Percentiles rank a stretch among this genome's conserved stretches.
Conservation (phyloP, 1,139 yeast species). For the Zygoascus hellenicus region DNA sequence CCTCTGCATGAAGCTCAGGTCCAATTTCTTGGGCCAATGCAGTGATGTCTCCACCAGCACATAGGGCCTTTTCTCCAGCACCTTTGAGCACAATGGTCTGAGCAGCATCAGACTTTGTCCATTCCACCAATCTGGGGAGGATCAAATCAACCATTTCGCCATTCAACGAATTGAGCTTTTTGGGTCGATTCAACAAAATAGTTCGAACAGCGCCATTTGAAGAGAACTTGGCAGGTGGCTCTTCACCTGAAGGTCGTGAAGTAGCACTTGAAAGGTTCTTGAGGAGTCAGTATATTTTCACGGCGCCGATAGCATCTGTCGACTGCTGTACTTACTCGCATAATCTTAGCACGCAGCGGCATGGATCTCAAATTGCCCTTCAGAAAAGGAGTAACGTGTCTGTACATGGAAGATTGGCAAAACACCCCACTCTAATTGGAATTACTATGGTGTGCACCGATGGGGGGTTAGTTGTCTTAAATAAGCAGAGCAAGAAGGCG, state of each 20-base stretch:
- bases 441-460: too few species aligned
- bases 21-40: conserved; percentile 53
- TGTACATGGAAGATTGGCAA: too few species aligned
- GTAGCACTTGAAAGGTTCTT: conserved; percentile 15
- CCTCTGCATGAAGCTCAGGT: conserved; percentile 34
- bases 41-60: conserved; percentile 92
- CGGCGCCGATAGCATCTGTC: not conserved
- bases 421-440: too few species aligned
- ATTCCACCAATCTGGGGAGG: conserved; percentile 69
- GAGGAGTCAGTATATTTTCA: not conserved
- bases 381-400: too few species aligned
- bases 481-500: too few species aligned
- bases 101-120: conserved; percentile 60
- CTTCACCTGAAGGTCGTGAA: conserved; percentile 17
- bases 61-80: conserved; percentile 44
- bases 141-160: conserved; percentile 72
- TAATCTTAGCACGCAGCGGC: conserved; percentile 32
- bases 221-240: conserved; percentile 55
- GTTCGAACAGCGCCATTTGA: conserved; percentile 65
- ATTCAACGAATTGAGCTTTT: conserved; percentile 80
- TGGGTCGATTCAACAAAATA: conserved; percentile 70
- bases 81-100: conserved; percentile 67
- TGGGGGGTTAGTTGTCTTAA: too few species aligned
- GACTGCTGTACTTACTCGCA: conserved; percentile 8
- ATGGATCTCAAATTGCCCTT: conserved; percentile 13